A percentile compares a stretch with the other conserved stretches of the same genome.
These are phyloP conservation scores for Liriodendron chinense DNA, from an alignment of 164 flowering plant species.

Conservation along the genomic window DNA sequence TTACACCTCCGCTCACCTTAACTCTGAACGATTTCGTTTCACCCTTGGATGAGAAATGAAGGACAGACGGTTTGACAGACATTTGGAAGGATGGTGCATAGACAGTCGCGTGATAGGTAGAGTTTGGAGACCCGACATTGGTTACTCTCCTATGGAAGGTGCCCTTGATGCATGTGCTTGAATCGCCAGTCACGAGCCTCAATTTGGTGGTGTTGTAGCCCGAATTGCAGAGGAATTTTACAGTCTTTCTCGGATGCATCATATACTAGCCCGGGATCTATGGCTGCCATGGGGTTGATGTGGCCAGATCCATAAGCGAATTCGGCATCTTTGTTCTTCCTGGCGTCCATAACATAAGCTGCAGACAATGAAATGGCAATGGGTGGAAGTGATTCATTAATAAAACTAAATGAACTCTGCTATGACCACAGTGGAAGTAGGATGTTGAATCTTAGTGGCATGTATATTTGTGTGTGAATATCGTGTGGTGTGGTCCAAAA, in stretches of 20 bases:
- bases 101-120: conserved; percentile 30
- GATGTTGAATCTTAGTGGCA: too few species aligned
- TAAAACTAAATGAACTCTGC: too few species aligned
- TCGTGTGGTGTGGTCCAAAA: too few species aligned
- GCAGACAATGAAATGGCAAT: background rate
- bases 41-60: conserved; percentile 33
- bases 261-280: conserved; percentile 49
- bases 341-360: conserved; percentile 34
- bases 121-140: conserved; percentile 42
- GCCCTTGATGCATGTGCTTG: conserved; percentile 31
- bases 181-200: conserved; percentile 31
- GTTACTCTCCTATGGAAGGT: conserved; percentile 45
- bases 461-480: background rate
- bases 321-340: conserved; percentile 34
- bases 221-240: conserved; percentile 45
- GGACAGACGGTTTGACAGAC: conserved; percentile 27
- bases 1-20: conserved; percentile 31
- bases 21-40: conserved; percentile 34
- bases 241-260: conserved; percentile 37
- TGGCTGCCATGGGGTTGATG: conserved; percentile 37
- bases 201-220: conserved; percentile 34
- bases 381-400: background rate
- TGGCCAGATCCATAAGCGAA: conserved; percentile 59
- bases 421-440: too few species aligned
- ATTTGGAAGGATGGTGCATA: conserved; percentile 16